phyloP scores from a whole-genome alignment of 768 basidiomycete genomes.

The Psilocybe cyanescens region DNA sequence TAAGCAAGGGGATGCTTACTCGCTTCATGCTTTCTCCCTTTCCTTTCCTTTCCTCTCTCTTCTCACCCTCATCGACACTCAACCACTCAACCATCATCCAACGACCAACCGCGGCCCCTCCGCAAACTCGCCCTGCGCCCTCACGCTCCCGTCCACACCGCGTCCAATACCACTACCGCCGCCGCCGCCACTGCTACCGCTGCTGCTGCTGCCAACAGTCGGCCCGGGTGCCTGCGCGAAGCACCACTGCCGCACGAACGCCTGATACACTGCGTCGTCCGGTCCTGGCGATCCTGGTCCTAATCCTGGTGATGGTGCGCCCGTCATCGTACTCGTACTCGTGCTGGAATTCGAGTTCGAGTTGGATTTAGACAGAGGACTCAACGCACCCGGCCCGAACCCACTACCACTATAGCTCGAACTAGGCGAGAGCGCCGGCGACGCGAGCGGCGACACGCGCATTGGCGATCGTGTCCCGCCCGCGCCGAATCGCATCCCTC shows the following conservation, averaged over 20 bases:
- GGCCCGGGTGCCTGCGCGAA: constrained; percentile 50
- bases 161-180: too few species aligned
- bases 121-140: too few species aligned
- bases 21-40: too few species aligned
- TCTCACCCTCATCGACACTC: background rate
- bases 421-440: background rate
- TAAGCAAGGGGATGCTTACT: too few species aligned
- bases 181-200: background rate
- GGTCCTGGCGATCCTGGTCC: constrained; percentile 1
- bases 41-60: too few species aligned
- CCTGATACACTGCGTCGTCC: constrained; percentile 51
- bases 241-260: constrained; percentile 70
- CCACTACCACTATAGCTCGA: background rate
- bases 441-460: background rate
- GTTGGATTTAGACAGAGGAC: background rate
- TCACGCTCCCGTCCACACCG: too few species aligned
- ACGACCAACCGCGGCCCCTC: background rate
- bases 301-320: background rate
- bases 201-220: background rate
- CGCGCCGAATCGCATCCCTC: background rate
- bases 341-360: background rate
- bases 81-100: background rate
- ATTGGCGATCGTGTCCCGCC: constrained; percentile 8
- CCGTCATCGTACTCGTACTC: background rate
- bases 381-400: background rate